Base-by-base conservation (phyloP, 2,329 filamentous ascomycete species). In the Bisporella sp. region DNA sequence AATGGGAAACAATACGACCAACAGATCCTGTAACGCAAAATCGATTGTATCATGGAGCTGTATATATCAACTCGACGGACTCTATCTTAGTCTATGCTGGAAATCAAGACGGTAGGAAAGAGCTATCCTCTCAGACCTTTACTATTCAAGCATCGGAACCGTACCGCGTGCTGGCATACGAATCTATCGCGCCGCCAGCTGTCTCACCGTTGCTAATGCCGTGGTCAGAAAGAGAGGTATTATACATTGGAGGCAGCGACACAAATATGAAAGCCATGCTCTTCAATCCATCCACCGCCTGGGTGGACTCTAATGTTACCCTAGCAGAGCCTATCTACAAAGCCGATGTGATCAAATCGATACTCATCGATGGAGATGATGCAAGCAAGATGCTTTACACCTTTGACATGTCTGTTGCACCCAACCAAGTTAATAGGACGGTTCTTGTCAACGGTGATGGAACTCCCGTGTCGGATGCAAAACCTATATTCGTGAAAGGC, bases 41-140 rank as follows among this genome's bases (percentile, higher is more conserved):
- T 61, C 82, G 89, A 51, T 73, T 81, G 52, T 79, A 84, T 59
- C 92, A 97, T 66, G 84, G 81, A 57, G 85, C 86, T 9, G 77
- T 80, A 13, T 96, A 90, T 64, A 73, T 97, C 48, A 77, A 82
- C 54, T 76, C 77, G 28, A 78, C 81, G 12, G 77, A 88, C 49
- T 77, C 81, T 4, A 87, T 97, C 49, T 69, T 96, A 29, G 76
- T 96, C 30, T 96, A 91, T 64, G 87, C 84, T 32, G 92, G 92
- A 43, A 81, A 77, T 12, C 81, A 84, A 59, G 78, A 83, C 58
- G 80, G 79, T 30, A 71, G 70, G 33, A 67, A 70, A 6, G 68
- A 71, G 5, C 71, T 78, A 1, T 90, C 87, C 1, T 80, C 84
- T 1, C 78, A 89, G 58, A 92, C 89, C 0, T 95, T 91, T 61